Base-by-base conservation (phyloP, 495 filamentous ascomycete genomes). In the Melanomma pulvis-pyrius region DNA sequence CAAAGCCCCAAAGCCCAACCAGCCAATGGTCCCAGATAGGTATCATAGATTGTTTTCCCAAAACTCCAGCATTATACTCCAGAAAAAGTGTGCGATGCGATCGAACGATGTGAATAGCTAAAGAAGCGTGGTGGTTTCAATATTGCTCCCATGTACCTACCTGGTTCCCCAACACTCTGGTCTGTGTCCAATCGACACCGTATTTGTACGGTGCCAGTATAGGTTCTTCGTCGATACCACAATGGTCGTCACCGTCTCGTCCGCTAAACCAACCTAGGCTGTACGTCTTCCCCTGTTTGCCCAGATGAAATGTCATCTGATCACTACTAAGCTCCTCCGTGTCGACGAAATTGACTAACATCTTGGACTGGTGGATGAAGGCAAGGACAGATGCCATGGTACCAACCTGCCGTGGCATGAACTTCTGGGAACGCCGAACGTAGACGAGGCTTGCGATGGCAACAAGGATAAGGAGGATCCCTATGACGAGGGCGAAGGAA, bases 201-300 rank as follows among this genome's bases (percentile, higher is more conserved):
- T 87, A 81, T 74, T 77, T 83, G 73, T 89, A 91, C 50, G 67
- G 74, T 50, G 79, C 80, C 60, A 82, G 65, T 58, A 92, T 72
- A 74, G 87, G 84, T 76, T 92, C 89, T 77, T 88, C 80, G 65
- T 92, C 89, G 39, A 92, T 82, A 17, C 88, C 89, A 61, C 86
- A 84, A 78, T 91, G 89, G 49, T 77, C 77, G 65, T 84, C 78
- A 7, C 84, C 84, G 66, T 92, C 89, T 2, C 87, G 66, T 0
- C 89, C 89, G 17, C 75, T 75, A 68, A 90, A 91, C 88, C 89
- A 91, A 1, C 89, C 89, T 19, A 91, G 75, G 0, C 86, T 89
- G 72, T 90, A 92, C 47, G 77, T 85, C 79, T 89, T 89, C 15
- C 78, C 79, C 19, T 83, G 63, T 6, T 62, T 68, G 58, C 81